Evolutionary conservation across 1,284 basidiomycete genomes (phyloP).

Genomic region (Rhodotorula glutinis): DNA sequence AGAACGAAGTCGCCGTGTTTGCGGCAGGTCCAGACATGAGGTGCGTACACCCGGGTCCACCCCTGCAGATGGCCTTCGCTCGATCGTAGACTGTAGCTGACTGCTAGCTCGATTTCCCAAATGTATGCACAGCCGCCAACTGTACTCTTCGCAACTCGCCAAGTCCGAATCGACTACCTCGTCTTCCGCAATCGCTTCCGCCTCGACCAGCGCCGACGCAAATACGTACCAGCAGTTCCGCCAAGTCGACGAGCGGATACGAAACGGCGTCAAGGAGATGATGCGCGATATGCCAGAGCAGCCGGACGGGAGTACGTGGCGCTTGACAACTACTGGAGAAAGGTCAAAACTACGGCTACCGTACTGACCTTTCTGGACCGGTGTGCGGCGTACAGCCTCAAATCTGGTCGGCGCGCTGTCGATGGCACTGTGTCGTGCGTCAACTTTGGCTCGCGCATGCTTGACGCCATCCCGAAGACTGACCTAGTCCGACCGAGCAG

Average conservation of each 20-base stretch:
- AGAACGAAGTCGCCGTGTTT: slow-evolving; percentile 88
- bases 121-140: slow-evolving; percentile 17
- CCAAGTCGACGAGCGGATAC: slow-evolving; percentile 59
- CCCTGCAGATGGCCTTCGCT: no score
- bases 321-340: not conserved
- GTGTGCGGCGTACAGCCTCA: not conserved
- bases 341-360: not conserved
- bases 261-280: slow-evolving; percentile 62
- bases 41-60: no score
- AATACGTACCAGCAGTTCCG: slow-evolving; percentile 79
- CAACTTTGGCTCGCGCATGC: not conserved
- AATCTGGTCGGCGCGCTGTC: slow-evolving; percentile 76
- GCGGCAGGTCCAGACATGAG: slow-evolving; percentile 50
- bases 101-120: no score
- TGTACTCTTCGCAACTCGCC: slow-evolving; percentile 26
- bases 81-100: no score
- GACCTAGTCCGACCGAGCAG: slow-evolving; percentile 51
- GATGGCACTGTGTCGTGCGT: slow-evolving; percentile 83
- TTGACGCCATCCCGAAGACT: not conserved
- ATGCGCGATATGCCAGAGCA: slow-evolving; percentile 58
- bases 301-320: slow-evolving; percentile 2
- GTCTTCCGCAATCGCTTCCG: not conserved
- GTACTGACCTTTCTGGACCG: not conserved
- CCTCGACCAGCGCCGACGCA: slow-evolving; percentile 53
- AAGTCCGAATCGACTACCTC: not conserved